Evolutionary conservation across 2,329 filamentous ascomycete genomes (phyloP), one percentile per base, ranked within the genome.

Genomic region (Madurella fahalii): DNA sequence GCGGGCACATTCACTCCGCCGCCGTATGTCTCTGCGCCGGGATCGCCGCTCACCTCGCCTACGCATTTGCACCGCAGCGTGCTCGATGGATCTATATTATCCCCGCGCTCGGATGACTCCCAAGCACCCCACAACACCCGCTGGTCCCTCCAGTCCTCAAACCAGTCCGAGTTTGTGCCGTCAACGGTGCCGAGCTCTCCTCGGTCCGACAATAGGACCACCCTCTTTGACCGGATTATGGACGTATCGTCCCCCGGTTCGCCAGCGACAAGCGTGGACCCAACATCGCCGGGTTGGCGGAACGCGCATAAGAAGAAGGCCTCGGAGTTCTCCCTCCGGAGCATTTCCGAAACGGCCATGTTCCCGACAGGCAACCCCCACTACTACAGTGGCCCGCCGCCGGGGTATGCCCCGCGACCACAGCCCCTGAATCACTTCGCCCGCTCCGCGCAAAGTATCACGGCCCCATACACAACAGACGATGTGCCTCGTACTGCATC

Each of bases 131-230:
- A 77, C 18, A 77, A 81, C 56, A 78, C 83, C 47, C 79, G 85
- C 50, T 92, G 86, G 82, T 85, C 86, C 20, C 65, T 80, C 51
- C 77, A 86, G 64, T 82, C 84, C 0, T 78, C 78, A 44, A 74
- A 77, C 46, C 80, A 81, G 30, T 83, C 83, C 0, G 85, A 88
- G 9, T 83, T 87, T 54, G 78, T 82, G 2, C 71, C 82, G 1
- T 90, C 87, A 1, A 95, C 92, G 0, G 79, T 87, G 1, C 86
- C 91, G 1, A 91, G 86, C 63, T 96, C 93, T 4, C 92, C 94
- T 0, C 81, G 79, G 43, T 94, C 90, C 1, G 84, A 83, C 31
- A 84, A 84, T 59, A 83, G 86, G 16, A 81, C 81, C 48, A 90
- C 89, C 0, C 76, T 96, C 45, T 96, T 96, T 64, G 93, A 96